Base-by-base conservation (phyloP, 2,329 filamentous ascomycete species). In the Neocucurbitaria cava region DNA sequence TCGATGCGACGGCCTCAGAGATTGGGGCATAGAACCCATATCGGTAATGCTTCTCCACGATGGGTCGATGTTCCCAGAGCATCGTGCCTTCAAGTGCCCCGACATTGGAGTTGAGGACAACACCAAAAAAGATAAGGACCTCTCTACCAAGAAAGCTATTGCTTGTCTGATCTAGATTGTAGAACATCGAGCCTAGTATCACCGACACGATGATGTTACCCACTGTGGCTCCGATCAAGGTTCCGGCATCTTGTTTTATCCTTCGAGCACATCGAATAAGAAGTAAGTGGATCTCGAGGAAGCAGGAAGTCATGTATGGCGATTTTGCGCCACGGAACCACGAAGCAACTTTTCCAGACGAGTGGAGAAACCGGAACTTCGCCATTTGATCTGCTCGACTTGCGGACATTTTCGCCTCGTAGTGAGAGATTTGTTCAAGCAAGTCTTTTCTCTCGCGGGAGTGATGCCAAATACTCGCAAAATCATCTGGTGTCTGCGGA, bases 11-110 rank as follows among this genome's bases (percentile, higher is more conserved):
- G 92, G 81, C 2, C 84, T 77, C 62, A 90, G 90, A 88, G 6
- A 88, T 91, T 0, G 92, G 91, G 66, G 94, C 92, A 66, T 96
- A 95, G 18, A 96, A 82, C 18, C 91, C 90, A 70, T 94, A 96
- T 45, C 87, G 85, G 48, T 82, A 77, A 63, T 96, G 92, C 72
- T 96, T 96, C 68, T 95, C 91, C 54, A 96, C 89, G 64, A 96
- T 95, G 1, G 89, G 89, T 26, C 86, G 80, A 23, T 85, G 85
- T 13, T 71, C 77, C 61, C 87, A 88, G 0, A 85, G 51, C 20
- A 54, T 53, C 3, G 48, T 85, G 1, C 89, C 86, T 69, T 90
- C 87, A 1, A 85, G 81, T 78, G 89, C 84, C 20, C 85, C 80
- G 1, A 88, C 67, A 10, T 89, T 74, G 53, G 81, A 78, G 67